Conservation (phyloP, 2,329 filamentous ascomycete species). For the Thelonectria blattea region DNA sequence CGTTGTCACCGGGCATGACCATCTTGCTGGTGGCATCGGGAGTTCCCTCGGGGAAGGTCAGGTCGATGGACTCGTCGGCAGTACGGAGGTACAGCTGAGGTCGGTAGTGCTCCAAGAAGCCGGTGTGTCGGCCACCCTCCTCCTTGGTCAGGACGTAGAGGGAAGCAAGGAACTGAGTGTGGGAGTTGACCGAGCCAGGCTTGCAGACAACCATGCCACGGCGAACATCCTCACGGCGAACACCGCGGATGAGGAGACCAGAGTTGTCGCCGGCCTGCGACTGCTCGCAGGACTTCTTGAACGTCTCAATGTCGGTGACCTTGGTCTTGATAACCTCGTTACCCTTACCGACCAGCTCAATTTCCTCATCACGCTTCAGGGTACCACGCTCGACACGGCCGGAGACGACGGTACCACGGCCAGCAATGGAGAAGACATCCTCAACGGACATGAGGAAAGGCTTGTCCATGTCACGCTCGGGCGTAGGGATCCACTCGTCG, state of each 20-base stretch:
- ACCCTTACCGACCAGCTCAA: slow-evolving; percentile 93
- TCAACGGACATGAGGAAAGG: slow-evolving; percentile 99
- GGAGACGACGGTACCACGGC: slow-evolving; percentile 95
- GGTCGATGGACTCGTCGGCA: slow-evolving; percentile 77
- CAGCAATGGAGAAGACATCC: slow-evolving; percentile 87
- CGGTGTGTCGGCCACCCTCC: slow-evolving; percentile 95
- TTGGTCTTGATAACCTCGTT: slow-evolving; percentile 90
- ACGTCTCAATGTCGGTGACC: slow-evolving; percentile 99
- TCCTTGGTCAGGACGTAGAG: slow-evolving; percentile 98
- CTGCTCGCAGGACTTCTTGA: slow-evolving; percentile 99
- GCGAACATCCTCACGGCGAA: slow-evolving; percentile 92
- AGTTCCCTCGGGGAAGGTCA: slow-evolving; percentile 86
- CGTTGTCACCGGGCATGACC: slow-evolving; percentile 98
- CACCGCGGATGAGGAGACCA: slow-evolving; percentile 91
- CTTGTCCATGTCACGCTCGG: slow-evolving; percentile 92
- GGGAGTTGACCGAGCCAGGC: slow-evolving; percentile 83
- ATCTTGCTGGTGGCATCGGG: slow-evolving; percentile 76
- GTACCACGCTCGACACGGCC: slow-evolving; percentile 96
- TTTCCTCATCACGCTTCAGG: slow-evolving; percentile 91
- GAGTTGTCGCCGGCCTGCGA: slow-evolving; percentile 98
- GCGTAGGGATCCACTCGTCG: slow-evolving; percentile 95
- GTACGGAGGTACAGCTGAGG: slow-evolving; percentile 97
- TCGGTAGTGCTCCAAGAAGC: slow-evolving; percentile 95
- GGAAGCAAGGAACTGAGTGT: slow-evolving; percentile 91
- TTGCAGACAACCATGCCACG: slow-evolving; percentile 94